These are phyloP conservation scores for Thermomyces lanuginosus DNA, from an alignment of 2,329 filamentous ascomycete genomes.

Conservation along the genomic window DNA sequence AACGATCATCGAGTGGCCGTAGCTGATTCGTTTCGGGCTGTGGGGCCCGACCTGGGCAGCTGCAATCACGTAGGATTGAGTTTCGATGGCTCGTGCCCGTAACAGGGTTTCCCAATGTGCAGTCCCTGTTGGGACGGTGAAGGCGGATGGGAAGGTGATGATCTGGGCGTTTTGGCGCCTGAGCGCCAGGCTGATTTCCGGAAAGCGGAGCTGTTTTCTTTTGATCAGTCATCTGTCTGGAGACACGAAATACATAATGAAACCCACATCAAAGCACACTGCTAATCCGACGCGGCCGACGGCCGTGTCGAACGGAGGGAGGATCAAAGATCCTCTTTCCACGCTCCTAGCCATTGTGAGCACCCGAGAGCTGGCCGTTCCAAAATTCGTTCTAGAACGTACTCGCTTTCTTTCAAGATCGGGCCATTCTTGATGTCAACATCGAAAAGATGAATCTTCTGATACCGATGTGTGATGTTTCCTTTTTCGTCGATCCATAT, in stretches of 20 bases:
- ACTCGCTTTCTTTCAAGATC: constrained; percentile 44
- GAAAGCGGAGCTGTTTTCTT: constrained; percentile 51
- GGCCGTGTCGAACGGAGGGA: constrained; percentile 53
- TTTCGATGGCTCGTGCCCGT: constrained; percentile 70
- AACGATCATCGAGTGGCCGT: constrained; percentile 72
- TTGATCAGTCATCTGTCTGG: not conserved
- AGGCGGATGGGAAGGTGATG: constrained; percentile 75
- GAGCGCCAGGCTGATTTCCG: constrained; percentile 55
- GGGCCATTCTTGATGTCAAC: constrained; percentile 43
- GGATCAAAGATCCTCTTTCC: constrained; percentile 48
- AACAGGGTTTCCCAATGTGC: constrained; percentile 77
- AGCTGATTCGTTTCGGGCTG: constrained; percentile 62
- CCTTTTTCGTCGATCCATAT: constrained; percentile 51
- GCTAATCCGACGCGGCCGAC: constrained; percentile 61
- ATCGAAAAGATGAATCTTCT: constrained; percentile 87
- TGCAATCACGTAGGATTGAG: constrained; percentile 72
- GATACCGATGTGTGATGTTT: constrained; percentile 48
- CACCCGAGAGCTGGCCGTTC: not conserved
- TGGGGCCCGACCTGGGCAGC: constrained; percentile 65
- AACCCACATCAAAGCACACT: constrained; percentile 68
- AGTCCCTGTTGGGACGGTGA: constrained; percentile 68
- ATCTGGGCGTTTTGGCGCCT: constrained; percentile 53
- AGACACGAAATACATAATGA: not conserved
- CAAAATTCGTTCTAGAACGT: constrained; percentile 7
- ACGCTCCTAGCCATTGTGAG: constrained; percentile 34